Percentiles rank a stretch among this genome's conserved stretches.
These are phyloP conservation scores for Microsporum ferrugineum DNA, from an alignment of 2,329 filamentous ascomycete genomes.

Conservation along the genomic window DNA sequence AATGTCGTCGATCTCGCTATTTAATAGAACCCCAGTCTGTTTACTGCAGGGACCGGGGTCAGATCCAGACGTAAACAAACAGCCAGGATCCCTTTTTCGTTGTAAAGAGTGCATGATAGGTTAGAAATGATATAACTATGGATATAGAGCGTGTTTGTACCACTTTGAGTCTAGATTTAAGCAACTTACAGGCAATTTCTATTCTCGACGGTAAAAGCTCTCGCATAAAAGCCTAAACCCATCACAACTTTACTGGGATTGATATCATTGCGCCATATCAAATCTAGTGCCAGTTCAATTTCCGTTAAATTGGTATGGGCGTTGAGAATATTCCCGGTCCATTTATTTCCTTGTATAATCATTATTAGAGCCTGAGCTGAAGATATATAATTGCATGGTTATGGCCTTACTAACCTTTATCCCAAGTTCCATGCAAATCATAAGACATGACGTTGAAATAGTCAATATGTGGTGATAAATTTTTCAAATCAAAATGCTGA, in stretches of 20 bases:
- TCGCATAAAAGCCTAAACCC: constrained; percentile 37
- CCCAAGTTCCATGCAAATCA: constrained; percentile 5
- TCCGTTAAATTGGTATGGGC: constrained; percentile 36
- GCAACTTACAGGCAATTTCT: not conserved
- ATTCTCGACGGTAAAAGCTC: constrained; percentile 29
- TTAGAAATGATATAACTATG: no score
- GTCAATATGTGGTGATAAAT: not conserved
- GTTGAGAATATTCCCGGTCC: constrained; percentile 18
- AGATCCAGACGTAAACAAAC: constrained; percentile 15
- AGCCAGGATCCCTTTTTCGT: constrained; percentile 16
- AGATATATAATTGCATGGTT: not conserved
- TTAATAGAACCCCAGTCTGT: constrained; percentile 24
- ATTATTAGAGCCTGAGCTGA: not conserved
- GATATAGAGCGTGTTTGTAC: no score
- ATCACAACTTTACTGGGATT: constrained; percentile 36
- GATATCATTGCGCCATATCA: constrained; percentile 35
- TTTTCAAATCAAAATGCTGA: constrained; percentile 5
- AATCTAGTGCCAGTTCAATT: constrained; percentile 28
- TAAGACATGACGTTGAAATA: constrained; percentile 10
- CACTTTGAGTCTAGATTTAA: no score
- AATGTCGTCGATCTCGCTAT: constrained; percentile 27
- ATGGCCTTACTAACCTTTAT: not conserved
- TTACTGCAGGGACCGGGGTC: constrained; percentile 22
- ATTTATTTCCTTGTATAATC: not conserved
- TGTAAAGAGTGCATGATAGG: no score